Evolutionary conservation across 2,329 filamentous ascomycete species (phyloP), one percentile per base, ranked within the genome.

Genomic region (Xylariaceae sp.): DNA sequence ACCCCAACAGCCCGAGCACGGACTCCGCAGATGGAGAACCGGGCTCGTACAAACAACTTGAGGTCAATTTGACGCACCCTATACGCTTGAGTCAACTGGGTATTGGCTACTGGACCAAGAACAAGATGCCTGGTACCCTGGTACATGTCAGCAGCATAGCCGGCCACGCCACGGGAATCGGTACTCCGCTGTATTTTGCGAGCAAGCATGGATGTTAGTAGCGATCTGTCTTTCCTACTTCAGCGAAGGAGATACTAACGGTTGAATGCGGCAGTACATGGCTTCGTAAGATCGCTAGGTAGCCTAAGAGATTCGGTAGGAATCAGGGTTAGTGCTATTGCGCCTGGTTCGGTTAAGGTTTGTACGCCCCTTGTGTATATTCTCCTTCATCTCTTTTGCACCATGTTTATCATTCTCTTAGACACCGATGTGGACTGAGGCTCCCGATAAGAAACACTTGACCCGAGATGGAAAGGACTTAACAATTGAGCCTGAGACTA

Each of bases 11-110:
- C n/a, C 30, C 48, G 11, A 50, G 48, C 16, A 18, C 11, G 20
- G 50, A 53, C 29, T 5, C 27, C 4, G 50, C 43, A 9, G 39
- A 44, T 5, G 52, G 26, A 9, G 27, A 35, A 7, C 50, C 50
- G 36, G 47, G 45, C 26, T 29, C 36, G 9, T 55, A 55, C 11
- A 37, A 45, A 9, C 26, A 11, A 7, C 11, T 55, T 24, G 52
- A 50, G 13, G 36, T 55, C 41, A 45, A 55, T 13, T 16, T 50
- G 18, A 50, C 46, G 24, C 45, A 45, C 13, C 52, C 52, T 0
- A 55, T 55, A 10, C 47, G 46, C 11, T 27, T 50, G 2, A 50
- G 39, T 6, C 52, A 55, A 35, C 21, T 55, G 1, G 46, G 32
- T 8, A 33, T 50, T 7, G 27, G 30, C 18, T 43, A 50, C 18